phyloP scores from a whole-genome alignment of 1,284 basidiomycete genomes.

The Apiotrichum siamense region DNA sequence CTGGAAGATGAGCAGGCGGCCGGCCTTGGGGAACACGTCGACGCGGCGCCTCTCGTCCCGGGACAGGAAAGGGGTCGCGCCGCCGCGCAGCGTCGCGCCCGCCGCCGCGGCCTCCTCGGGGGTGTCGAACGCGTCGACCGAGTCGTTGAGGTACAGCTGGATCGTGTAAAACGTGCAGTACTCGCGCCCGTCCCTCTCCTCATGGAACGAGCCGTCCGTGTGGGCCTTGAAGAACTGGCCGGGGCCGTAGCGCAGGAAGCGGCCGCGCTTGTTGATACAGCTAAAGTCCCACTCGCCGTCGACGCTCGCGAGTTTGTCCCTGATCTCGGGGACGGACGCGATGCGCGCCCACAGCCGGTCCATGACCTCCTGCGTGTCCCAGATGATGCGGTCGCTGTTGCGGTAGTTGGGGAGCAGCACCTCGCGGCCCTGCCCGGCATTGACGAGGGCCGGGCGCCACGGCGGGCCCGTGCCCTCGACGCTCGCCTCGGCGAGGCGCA shows the following conservation, averaged over 20 bases:
- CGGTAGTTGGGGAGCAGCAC: background rate
- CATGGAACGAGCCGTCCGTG: background rate
- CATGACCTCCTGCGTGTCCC: background rate
- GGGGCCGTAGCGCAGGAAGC: background rate
- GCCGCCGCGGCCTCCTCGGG: background rate
- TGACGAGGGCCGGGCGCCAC: background rate
- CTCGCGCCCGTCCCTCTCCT: background rate
- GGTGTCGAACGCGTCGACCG: background rate
- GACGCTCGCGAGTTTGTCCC: background rate
- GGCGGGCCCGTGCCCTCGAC: background rate
- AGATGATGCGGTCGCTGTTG: conserved; percentile 1
- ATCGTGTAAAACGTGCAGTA: background rate
- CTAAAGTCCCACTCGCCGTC: background rate
- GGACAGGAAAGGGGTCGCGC: background rate
- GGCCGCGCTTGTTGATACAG: background rate
- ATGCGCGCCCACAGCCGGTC: conserved; percentile 1
- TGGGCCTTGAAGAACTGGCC: conserved; percentile 1
- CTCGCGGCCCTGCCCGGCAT: background rate
- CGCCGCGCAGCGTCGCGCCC: background rate
- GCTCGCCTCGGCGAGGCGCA: background rate
- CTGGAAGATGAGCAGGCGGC: background rate
- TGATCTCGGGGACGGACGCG: background rate
- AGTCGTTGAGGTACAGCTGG: conserved; percentile 2
- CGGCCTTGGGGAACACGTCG: background rate
- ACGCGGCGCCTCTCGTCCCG: background rate